phyloP scores from a whole-genome alignment of 1,139 yeast genomes.

The Saccharomyces pastorianus region DNA sequence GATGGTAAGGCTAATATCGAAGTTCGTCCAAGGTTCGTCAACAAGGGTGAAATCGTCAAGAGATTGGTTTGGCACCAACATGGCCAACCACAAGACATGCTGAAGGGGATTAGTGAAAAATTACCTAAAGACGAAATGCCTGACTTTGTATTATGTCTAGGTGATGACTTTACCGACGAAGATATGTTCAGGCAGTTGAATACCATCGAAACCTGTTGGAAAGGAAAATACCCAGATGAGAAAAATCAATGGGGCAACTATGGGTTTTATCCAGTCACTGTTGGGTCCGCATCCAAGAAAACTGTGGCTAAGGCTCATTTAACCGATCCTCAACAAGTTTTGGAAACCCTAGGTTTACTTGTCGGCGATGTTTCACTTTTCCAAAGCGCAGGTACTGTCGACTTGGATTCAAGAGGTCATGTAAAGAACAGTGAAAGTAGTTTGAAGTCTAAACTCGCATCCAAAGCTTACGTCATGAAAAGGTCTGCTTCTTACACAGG shows the following conservation, averaged over 20 bases:
- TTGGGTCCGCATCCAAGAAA: slow-evolving; percentile 87
- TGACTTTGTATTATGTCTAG: slow-evolving; percentile 80
- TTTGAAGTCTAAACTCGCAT: slow-evolving; percentile 27
- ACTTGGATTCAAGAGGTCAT: slow-evolving; percentile 70
- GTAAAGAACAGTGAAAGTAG: slow-evolving; percentile 35
- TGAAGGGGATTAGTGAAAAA: slow-evolving; percentile 33
- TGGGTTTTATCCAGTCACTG: slow-evolving; percentile 82
- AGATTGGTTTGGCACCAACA: slow-evolving; percentile 59
- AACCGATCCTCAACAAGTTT: slow-evolving; percentile 75
- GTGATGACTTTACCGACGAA: slow-evolving; percentile 96
- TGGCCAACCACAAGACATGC: slow-evolving; percentile 36
- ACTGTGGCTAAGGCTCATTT: slow-evolving; percentile 87
- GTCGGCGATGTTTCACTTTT: slow-evolving; percentile 68
- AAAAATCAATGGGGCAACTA: slow-evolving; percentile 43
- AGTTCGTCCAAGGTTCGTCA: slow-evolving; percentile 87
- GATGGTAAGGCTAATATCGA: slow-evolving; percentile 93
- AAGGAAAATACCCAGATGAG: slow-evolving; percentile 29
- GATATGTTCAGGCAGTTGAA: slow-evolving; percentile 85
- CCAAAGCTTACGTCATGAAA: slow-evolving; percentile 26
- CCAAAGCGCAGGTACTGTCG: slow-evolving; percentile 69
- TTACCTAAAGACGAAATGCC: slow-evolving; percentile 48
- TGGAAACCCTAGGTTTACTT: slow-evolving; percentile 74
- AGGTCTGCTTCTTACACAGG: slow-evolving; percentile 16
- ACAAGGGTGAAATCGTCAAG: slow-evolving; percentile 93
- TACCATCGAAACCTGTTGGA: slow-evolving; percentile 46